These are phyloP conservation scores for Clarireedia homoeocarpa DNA, from an alignment of 2,329 filamentous ascomycete species.

Conservation along the genomic window DNA sequence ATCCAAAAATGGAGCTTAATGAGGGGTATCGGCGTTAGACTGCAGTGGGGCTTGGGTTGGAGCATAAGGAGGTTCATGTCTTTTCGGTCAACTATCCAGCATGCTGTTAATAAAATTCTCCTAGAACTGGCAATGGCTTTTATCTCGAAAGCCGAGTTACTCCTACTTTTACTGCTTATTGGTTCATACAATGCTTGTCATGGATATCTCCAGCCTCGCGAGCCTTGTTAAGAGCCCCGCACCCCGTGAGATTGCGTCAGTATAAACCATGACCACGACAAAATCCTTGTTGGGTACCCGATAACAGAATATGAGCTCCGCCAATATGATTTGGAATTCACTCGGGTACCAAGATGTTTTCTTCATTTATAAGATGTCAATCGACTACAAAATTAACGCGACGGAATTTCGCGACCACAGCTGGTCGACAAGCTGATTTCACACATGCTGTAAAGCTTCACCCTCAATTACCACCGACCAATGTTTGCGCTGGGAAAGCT, in stretches of 20 bases:
- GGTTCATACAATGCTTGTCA: no score
- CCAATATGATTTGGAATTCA: background rate
- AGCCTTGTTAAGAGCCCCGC: conserved; percentile 13
- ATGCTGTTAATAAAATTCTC: background rate
- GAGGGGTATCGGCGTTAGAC: background rate
- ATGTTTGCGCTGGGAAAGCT: background rate
- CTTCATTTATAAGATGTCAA: conserved; percentile 10
- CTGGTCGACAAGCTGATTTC: conserved; percentile 24
- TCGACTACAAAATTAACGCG: conserved; percentile 7
- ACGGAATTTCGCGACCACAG: conserved; percentile 22
- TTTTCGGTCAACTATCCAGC: background rate
- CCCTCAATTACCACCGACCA: background rate
- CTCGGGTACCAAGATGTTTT: conserved; percentile 12
- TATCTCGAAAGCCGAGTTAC: background rate
- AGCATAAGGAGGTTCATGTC: conserved; percentile 1
- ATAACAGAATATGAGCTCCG: no score
- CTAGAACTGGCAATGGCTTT: background rate
- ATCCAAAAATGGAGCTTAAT: conserved; percentile 2
- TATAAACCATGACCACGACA: conserved; percentile 5
- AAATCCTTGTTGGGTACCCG: background rate
- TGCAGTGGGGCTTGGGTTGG: background rate
- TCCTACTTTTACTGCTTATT: no score
- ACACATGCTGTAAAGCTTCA: conserved; percentile 27
- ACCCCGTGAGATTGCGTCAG: conserved; percentile 5
- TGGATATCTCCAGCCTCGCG: conserved; percentile 1